Conservation (phyloP, 202 grass and related monocot genomes). For the Setaria viridis region DNA sequence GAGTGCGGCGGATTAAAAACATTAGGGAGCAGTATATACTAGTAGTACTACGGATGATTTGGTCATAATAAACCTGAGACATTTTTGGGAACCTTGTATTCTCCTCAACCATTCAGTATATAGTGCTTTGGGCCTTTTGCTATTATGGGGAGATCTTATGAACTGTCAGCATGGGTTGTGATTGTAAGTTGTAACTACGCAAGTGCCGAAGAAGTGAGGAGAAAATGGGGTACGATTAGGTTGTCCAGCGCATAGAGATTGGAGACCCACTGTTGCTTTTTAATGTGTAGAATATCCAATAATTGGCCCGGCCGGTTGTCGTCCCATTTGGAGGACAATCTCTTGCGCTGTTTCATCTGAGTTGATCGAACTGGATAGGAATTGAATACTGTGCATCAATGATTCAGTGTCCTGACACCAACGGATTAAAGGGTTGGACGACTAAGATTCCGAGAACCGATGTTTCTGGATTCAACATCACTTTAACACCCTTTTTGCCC, state of each 20-base stretch:
- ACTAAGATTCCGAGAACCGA: neutral
- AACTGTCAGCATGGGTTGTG: neutral
- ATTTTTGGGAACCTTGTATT: slow-evolving; percentile 8
- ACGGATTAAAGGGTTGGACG: slow-evolving; percentile 10
- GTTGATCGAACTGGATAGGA: slow-evolving; percentile 16
- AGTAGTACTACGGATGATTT: neutral
- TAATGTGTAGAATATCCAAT: neutral
- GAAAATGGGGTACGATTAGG: slow-evolving; percentile 8
- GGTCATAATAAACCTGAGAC: slow-evolving; percentile 26
- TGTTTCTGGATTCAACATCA: neutral
- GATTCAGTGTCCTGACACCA: slow-evolving; percentile 22
- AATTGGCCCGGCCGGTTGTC: slow-evolving; percentile 34
- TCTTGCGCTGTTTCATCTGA: slow-evolving; percentile 22
- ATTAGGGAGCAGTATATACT: neutral
- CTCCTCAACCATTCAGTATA: neutral
- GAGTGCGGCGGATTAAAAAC: neutral
- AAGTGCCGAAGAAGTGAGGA: slow-evolving; percentile 35
- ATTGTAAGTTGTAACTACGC: neutral
- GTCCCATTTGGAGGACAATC: slow-evolving; percentile 26
- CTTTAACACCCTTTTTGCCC: slow-evolving; percentile 11
- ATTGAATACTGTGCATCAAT: slow-evolving; percentile 24
- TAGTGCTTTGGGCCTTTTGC: neutral
- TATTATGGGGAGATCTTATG: neutral
- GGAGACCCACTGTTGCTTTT: neutral
- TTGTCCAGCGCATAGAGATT: slow-evolving; percentile 2